Conservation (phyloP, 2,329 filamentous ascomycete genomes). For the Calonectria henricotiae region DNA sequence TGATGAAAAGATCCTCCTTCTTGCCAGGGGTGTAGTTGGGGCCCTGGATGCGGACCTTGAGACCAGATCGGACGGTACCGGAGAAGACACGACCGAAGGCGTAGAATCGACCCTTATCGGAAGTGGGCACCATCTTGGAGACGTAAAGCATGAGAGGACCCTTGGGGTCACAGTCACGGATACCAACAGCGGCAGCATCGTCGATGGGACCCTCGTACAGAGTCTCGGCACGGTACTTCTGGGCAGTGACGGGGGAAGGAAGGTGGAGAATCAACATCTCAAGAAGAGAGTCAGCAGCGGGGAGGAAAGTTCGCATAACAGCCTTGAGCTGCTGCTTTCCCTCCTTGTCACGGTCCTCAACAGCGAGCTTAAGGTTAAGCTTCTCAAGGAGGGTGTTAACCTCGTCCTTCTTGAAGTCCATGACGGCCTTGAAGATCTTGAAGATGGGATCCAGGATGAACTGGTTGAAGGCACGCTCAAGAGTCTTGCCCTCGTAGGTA, state of each 20-base stretch:
- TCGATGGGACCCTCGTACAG: conserved; percentile 98
- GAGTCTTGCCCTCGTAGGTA: conserved; percentile 86
- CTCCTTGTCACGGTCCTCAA: conserved; percentile 92
- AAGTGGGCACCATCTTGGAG: conserved; percentile 99
- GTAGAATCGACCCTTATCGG: conserved; percentile 99
- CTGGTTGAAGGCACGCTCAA: conserved; percentile 99
- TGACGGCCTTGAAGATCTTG: conserved; percentile 96
- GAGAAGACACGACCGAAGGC: conserved; percentile 99
- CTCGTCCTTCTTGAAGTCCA: conserved; percentile 99
- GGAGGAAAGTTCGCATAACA: conserved; percentile 99
- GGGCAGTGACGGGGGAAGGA: conserved; percentile 94
- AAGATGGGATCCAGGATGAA: conserved; percentile 99
- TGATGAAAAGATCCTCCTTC: conserved; percentile 99
- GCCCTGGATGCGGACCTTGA: conserved; percentile 99
- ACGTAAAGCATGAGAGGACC: conserved; percentile 99
- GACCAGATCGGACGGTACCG: conserved; percentile 96
- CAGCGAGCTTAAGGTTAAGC: conserved; percentile 92
- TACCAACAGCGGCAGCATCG: conserved; percentile 93
- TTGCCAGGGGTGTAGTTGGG: conserved; percentile 98
- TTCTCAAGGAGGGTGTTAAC: conserved; percentile 87
- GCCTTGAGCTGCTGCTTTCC: conserved; percentile 98
- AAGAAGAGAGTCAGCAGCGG: conserved; percentile 96
- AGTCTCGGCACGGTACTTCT: conserved; percentile 98
- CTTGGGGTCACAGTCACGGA: conserved; percentile 98
- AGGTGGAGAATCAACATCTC: conserved; percentile 99